These are phyloP conservation scores for Monoraphidium neglectum DNA, from an alignment of 139 green algal species.

Conservation along the genomic window DNA sequence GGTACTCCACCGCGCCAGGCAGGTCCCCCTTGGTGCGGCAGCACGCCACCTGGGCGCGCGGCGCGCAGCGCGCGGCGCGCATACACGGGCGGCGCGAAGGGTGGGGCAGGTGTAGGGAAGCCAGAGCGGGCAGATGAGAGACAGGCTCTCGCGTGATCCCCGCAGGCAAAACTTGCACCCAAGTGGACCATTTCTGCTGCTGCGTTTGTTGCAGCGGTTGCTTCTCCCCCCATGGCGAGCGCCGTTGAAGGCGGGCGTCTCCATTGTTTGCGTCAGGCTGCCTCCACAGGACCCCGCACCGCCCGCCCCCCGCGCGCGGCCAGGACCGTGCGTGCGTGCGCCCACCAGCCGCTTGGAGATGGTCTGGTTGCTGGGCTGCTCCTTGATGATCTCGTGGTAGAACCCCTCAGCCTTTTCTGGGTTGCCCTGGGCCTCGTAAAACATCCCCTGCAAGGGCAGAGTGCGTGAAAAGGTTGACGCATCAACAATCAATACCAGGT, in stretches of 20 bases:
- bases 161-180: not conserved
- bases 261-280: not conserved
- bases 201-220: not conserved
- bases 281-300: not conserved
- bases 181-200: not conserved
- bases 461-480: not conserved
- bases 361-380: conserved; percentile 52
- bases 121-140: too few species aligned
- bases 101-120: not conserved
- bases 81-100: not conserved
- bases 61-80: not conserved
- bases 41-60: conserved; percentile 51
- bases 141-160: too few species aligned
- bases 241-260: not conserved
- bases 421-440: conserved; percentile 59
- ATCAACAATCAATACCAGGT: not conserved
- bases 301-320: not conserved
- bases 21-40: conserved; percentile 59
- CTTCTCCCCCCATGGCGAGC: not conserved
- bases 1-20: conserved; percentile 50
- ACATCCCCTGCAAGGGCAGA: conserved; percentile 66
- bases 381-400: conserved; percentile 62
- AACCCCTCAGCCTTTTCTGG: conserved; percentile 47
- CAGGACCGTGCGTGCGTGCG: not conserved
- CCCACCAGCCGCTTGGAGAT: conserved; percentile 71